Conservation (phyloP, 202 grass and related monocot genomes). For the Musa balbisiana region DNA sequence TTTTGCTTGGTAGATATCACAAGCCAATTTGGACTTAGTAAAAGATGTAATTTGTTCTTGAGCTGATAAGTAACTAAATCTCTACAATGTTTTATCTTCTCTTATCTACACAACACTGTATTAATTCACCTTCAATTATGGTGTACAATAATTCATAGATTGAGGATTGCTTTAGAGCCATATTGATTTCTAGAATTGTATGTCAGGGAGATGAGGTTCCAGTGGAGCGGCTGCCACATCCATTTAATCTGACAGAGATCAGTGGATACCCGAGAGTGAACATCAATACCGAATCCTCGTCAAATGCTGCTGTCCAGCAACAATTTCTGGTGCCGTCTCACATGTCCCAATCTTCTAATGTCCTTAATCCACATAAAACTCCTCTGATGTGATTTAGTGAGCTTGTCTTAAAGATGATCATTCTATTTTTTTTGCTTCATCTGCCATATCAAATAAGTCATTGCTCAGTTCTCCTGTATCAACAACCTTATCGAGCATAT, state of each 20-base stretch:
- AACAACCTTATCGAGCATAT: background rate
- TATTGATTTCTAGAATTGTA: constrained; percentile 8
- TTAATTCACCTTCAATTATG: background rate
- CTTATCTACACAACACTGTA: too few species aligned
- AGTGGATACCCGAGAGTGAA: constrained; percentile 7
- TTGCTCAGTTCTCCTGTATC: constrained; percentile 7
- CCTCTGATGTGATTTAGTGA: constrained; percentile 1
- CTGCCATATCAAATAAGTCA: background rate
- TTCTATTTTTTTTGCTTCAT: constrained; percentile 15
- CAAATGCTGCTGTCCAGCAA: constrained; percentile 12
- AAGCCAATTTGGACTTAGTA: background rate
- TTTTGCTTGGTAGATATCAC: background rate
- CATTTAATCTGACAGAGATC: constrained; percentile 35
- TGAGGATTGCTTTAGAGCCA: background rate
- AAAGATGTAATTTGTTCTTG: too few species aligned
- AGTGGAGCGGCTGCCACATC: constrained; percentile 57
- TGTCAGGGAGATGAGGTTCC: constrained; percentile 77
- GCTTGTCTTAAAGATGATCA: constrained; percentile 2
- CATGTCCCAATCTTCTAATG: constrained; percentile 52
- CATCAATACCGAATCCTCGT: background rate
- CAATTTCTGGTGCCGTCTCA: constrained; percentile 41
- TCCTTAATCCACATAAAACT: constrained; percentile 11
- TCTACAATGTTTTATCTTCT: too few species aligned
- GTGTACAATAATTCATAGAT: background rate
- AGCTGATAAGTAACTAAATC: too few species aligned